phyloP scores from a whole-genome alignment of 2,329 filamentous ascomycete species.

The Metarhizium rileyi region DNA sequence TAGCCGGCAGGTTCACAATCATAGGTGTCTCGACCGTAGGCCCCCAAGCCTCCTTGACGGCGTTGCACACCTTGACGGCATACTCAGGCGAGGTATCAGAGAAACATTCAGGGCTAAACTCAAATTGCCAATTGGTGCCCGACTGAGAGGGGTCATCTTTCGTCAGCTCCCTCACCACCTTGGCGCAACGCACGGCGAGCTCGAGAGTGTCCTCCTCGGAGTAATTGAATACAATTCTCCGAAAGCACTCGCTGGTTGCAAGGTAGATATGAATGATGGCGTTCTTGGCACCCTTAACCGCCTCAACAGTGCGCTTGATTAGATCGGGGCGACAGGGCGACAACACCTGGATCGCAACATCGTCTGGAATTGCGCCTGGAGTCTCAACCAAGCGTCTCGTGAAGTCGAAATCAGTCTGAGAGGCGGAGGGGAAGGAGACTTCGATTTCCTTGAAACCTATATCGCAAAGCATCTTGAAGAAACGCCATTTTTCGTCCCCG shows the following conservation, averaged over 20 bases:
- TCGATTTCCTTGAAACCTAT: conserved; percentile 98
- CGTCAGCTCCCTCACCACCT: conserved; percentile 79
- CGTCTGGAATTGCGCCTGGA: conserved; percentile 71
- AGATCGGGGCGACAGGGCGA: conserved; percentile 87
- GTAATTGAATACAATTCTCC: conserved; percentile 81
- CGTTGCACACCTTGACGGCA: conserved; percentile 74
- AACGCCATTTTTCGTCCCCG: conserved; percentile 87
- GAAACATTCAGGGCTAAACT: conserved; percentile 82
- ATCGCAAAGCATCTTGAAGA: conserved; percentile 88
- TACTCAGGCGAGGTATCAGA: conserved; percentile 84
- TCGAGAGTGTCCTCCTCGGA: conserved; percentile 71
- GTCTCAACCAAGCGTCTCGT: conserved; percentile 79
- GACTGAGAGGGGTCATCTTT: conserved; percentile 58
- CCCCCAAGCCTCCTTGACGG: conserved; percentile 89
- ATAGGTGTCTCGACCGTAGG: conserved; percentile 70
- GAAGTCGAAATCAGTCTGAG: conserved; percentile 93
- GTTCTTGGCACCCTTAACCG: conserved; percentile 81
- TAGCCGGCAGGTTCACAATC: conserved; percentile 95
- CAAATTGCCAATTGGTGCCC: conserved; percentile 62
- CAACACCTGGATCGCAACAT: conserved; percentile 86
- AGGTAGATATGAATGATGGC: conserved; percentile 94
- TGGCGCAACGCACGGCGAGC: conserved; percentile 76
- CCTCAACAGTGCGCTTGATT: conserved; percentile 81
- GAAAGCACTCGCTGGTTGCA: conserved; percentile 92
- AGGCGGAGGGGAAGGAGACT: conserved; percentile 89